Conservation (phyloP, 2,329 filamentous ascomycete genomes). For the Fonsecaea pedrosoi region DNA sequence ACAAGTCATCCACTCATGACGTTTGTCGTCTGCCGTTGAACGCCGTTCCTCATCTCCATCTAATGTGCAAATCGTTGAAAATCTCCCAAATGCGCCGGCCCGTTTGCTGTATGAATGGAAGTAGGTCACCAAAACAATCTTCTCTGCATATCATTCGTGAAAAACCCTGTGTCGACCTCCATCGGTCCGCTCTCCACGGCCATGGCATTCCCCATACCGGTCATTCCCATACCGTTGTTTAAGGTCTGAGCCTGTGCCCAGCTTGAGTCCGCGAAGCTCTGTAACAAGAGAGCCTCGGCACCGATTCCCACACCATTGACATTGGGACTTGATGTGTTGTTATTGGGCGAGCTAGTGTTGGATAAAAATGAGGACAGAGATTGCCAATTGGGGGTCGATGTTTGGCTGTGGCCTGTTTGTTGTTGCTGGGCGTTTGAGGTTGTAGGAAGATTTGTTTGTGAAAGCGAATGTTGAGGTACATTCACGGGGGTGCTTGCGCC, state of each 20-base stretch:
- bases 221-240: slow-evolving; percentile 18
- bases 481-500: slow-evolving; percentile 31
- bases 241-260: slow-evolving; percentile 30
- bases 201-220: slow-evolving; percentile 15
- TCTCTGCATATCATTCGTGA: slow-evolving; percentile 34
- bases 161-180: slow-evolving; percentile 36
- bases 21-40: background rate
- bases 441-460: slow-evolving; percentile 14
- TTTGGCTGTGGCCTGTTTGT: slow-evolving; percentile 18
- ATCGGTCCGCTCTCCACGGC: slow-evolving; percentile 26
- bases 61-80: background rate
- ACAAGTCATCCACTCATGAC: slow-evolving; percentile 6
- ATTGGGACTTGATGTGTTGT: slow-evolving; percentile 17
- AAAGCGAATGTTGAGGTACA: slow-evolving; percentile 21
- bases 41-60: background rate
- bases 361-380: slow-evolving; percentile 27
- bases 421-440: slow-evolving; percentile 18
- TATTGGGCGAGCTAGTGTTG: slow-evolving; percentile 14
- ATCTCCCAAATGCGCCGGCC: background rate
- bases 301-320: slow-evolving; percentile 22
- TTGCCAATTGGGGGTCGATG: slow-evolving; percentile 28
- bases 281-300: slow-evolving; percentile 32
- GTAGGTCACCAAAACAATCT: slow-evolving; percentile 32
- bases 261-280: slow-evolving; percentile 34
- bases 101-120: background rate